Evolutionary conservation across 176 grass and related monocot genomes (phyloP).

Genomic region (Zoysia japonica): DNA sequence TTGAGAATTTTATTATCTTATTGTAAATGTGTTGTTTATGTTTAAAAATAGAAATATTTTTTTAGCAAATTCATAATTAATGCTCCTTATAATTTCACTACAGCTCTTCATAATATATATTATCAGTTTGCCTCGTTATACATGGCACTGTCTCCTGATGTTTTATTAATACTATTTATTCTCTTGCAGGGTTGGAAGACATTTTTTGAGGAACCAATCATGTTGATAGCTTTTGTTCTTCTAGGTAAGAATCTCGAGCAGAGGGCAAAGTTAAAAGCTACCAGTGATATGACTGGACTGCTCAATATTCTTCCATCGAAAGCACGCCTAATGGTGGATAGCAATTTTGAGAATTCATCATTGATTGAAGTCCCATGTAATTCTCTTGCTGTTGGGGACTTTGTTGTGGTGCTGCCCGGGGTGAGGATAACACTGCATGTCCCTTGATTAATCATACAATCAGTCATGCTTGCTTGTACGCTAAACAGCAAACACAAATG

Average conservation of each 20-base stretch:
- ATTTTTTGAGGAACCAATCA: slow-evolving; percentile 97
- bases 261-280: slow-evolving; percentile 90
- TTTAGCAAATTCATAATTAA: slow-evolving; percentile 28
- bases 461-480: slow-evolving; percentile 16
- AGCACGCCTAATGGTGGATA: slow-evolving; percentile 76
- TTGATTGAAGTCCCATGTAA: slow-evolving; percentile 84
- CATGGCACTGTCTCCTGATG: slow-evolving; percentile 1
- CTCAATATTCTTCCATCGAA: slow-evolving; percentile 92
- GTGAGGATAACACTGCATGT: slow-evolving; percentile 52
- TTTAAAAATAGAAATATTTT: slow-evolving; percentile 13
- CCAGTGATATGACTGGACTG: slow-evolving; percentile 98
- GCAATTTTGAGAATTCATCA: slow-evolving; percentile 65
- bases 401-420: slow-evolving; percentile 79
- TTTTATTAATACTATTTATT: slow-evolving; percentile 44
- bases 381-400: slow-evolving; percentile 81
- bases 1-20: neutral
- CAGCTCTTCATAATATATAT: slow-evolving; percentile 22
- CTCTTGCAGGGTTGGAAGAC: slow-evolving; percentile 91
- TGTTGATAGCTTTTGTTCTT: slow-evolving; percentile 98
- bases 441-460: slow-evolving; percentile 19
- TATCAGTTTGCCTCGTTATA: slow-evolving; percentile 16
- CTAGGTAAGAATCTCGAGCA: slow-evolving; percentile 96
- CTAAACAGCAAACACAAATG: slow-evolving; percentile 22
- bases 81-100: slow-evolving; percentile 14
- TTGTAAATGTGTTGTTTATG: neutral